Percentiles rank a stretch among this genome's conserved stretches.
Conservation (phyloP, 441 rosid species). For the Pelargonium fulgidum region DNA sequence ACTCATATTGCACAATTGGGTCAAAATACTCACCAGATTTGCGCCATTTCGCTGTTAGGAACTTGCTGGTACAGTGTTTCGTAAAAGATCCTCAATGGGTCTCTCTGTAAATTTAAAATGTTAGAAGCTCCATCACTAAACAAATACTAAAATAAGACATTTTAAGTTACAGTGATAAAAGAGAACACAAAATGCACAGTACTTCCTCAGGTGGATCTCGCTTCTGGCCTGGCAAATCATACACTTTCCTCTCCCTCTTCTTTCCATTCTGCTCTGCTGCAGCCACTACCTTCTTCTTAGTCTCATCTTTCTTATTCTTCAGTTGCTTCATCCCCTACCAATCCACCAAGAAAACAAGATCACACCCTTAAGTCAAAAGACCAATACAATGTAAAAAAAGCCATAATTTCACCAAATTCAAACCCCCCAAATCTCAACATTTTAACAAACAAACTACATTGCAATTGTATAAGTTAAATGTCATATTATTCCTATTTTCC, state of each 20-base stretch:
- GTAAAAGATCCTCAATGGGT: slow-evolving; percentile 76
- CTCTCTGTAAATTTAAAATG: slow-evolving; percentile 61
- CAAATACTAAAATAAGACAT: not conserved
- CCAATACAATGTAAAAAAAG: not conserved
- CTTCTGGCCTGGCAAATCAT: slow-evolving; percentile 83
- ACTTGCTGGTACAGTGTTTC: slow-evolving; percentile 70
- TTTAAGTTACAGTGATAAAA: slow-evolving; percentile 9
- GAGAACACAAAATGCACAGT: not conserved
- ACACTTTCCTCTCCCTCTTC: slow-evolving; percentile 71
- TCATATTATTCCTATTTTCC: not conserved
- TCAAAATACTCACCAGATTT: slow-evolving; percentile 60
- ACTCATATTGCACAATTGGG: not conserved
- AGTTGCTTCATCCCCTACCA: slow-evolving; percentile 29
- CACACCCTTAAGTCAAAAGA: slow-evolving; percentile 12
- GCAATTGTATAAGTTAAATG: not conserved
- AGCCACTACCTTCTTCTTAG: slow-evolving; percentile 34
- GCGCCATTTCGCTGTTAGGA: slow-evolving; percentile 86
- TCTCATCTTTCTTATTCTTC: slow-evolving; percentile 24
- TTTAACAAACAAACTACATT: not conserved
- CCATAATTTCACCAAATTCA: not conserved
- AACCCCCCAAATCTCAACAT: not conserved
- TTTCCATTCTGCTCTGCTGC: slow-evolving; percentile 30
- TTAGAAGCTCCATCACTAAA: slow-evolving; percentile 7
- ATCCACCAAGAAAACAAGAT: not conserved
- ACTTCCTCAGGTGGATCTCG: slow-evolving; percentile 80